phyloP scores from a whole-genome alignment of 2,329 filamentous ascomycete species.

The Aspergillus carbonarius region DNA sequence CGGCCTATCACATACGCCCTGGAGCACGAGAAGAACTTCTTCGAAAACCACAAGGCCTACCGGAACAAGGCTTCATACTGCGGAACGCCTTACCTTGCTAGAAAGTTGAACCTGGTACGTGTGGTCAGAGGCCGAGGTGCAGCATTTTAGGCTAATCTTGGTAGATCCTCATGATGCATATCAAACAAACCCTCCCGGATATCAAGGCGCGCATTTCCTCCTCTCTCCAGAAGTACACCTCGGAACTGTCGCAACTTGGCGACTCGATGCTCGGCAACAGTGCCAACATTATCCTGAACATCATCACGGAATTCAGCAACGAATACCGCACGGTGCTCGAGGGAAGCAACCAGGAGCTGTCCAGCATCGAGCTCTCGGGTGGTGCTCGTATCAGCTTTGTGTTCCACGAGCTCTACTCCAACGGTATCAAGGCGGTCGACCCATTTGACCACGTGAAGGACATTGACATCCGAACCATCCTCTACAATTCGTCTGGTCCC shows the following conservation, averaged over 20 bases:
- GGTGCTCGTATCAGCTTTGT: slow-evolving; percentile 99
- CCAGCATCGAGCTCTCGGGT: slow-evolving; percentile 89
- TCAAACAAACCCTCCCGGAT: slow-evolving; percentile 97
- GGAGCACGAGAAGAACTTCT: slow-evolving; percentile 94
- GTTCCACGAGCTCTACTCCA: slow-evolving; percentile 97
- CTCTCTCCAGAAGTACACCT: slow-evolving; percentile 85
- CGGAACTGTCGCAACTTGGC: slow-evolving; percentile 78
- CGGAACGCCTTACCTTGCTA: slow-evolving; percentile 92
- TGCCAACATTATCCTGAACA: slow-evolving; percentile 94
- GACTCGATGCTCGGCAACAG: slow-evolving; percentile 96
- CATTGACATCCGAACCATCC: slow-evolving; percentile 90
- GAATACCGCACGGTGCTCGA: slow-evolving; percentile 96
- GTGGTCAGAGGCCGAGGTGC: neutral
- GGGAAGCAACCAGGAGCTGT: slow-evolving; percentile 94
- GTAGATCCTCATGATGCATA: slow-evolving; percentile 99
- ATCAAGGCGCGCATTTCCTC: slow-evolving; percentile 97
- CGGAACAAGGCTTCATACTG: slow-evolving; percentile 98
- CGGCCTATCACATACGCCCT: slow-evolving; percentile 88
- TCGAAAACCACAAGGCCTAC: slow-evolving; percentile 98
- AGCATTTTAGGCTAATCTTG: slow-evolving; percentile 17
- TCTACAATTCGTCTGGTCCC: slow-evolving; percentile 99
- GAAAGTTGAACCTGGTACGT: slow-evolving; percentile 81
- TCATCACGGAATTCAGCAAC: slow-evolving; percentile 98
- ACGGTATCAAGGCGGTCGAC: slow-evolving; percentile 95
- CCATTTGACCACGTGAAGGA: slow-evolving; percentile 98